Base-by-base conservation (phyloP, 1,284 basidiomycete genomes). In the Marasmius oreades region DNA sequence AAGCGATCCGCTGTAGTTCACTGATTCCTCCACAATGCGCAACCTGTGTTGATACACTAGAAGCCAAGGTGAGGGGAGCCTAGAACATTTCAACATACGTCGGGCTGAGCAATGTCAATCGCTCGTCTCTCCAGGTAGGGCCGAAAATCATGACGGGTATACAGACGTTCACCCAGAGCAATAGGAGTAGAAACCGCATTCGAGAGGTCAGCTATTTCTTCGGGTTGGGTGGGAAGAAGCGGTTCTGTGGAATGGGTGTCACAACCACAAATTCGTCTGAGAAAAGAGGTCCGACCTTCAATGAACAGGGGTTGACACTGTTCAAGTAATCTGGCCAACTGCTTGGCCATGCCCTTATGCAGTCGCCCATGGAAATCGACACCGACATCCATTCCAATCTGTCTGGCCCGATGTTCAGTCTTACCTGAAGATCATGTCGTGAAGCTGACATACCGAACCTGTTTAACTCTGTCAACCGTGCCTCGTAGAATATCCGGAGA, bases 341-440 rank as follows among this genome's bases (percentile, higher is more conserved):
- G 88, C 66, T 86, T 90, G n/a, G 88, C 86, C 80, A 90, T 87
- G 6, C 82, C 79, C 62, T 87, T 88, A 68, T 90, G 87, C 23
- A 90, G 74, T 16, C 85, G 74, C 23, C 84, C 83, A 59, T 82
- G 83, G 65, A 86, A 85, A 60, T 84, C 82, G 18, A 85, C 68
- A 8, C 79, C 80, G 7, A 87, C 87, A 63, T 91, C 88, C 51
- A 90, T 67, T 14, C 85, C 88, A 7, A 86, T 69, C 1, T 78
- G 55, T 47, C 55, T 55, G 23, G 4, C 6, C 20, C 8, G 10
- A 8, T n/a, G 18, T 2, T 43, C 22, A 50, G 18, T 20, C 12
- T 18, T 34, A 11, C 28, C 18, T 33, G 7, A n/a, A 45, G 20
- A 11, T 22, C n/a, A 33, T 28, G 7, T 36, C 12, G 23, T 36